Evolutionary conservation across 2,329 filamentous ascomycete genomes (phyloP), one percentile per base, ranked within the genome.

Genomic region (Claviceps humidiphila): DNA sequence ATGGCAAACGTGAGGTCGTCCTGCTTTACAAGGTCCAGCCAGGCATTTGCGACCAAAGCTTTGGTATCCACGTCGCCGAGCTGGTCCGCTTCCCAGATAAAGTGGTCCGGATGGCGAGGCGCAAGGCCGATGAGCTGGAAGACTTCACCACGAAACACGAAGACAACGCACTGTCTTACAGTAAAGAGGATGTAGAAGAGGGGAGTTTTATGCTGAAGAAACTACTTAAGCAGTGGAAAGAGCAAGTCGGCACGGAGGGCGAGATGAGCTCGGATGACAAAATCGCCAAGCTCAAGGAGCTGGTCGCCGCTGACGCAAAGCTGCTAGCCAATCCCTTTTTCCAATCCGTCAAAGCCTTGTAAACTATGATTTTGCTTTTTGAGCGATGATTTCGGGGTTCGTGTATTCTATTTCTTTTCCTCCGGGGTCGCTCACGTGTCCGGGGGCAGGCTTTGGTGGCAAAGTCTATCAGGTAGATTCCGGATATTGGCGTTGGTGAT

Each of bases 71-170:
- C 69, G 94, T 98, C 14, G 93, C 93, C 1, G 93, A 98, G 71
- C 78, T 98, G 5, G 93, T 98, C 20, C 82, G 90, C 45, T 98
- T 98, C 71, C 93, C 93, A 0, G 84, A 89, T 60, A 98, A 98
- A 71, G 94, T 98, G 16, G 87, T 98, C 55, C 89, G 89, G 57
- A 98, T 98, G 94, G 93, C 93, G n/a, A 95, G 95, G 71, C 81
- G 93, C 60, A 98, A 98, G 73, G 93, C 93, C 0, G 93, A 97
- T 67, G 94, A 98, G 74, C 76, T 98, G 39, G 93, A 98, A 67
- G 93, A 98, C 66, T 98, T 98, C 61, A 86, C 87, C 0, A 80
- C 80, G 49, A 90, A 89, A 70, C 82, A 87, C 60, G 83, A 87
- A 56, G 75, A 76, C 45, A 61, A 74, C 6, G 72, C 74, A 7